Evolutionary conservation across 2,329 filamentous ascomycete genomes (phyloP), one percentile per base, ranked within the genome.

Genomic region (Colletotrichum godetiae): DNA sequence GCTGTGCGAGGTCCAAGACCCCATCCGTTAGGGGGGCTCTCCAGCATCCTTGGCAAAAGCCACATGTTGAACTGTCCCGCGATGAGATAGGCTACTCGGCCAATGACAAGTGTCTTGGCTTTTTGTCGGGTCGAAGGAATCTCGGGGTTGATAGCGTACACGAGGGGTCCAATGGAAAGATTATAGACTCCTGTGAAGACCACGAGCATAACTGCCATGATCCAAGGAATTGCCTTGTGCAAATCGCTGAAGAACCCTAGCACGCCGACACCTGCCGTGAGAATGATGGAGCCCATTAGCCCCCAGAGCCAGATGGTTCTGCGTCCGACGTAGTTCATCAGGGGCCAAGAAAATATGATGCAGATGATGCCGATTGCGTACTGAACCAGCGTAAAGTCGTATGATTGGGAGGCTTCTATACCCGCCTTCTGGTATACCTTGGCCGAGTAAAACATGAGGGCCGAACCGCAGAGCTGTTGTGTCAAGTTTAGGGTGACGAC

Each of bases 341-440:
- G 72, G 59, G 77, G 78, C 85, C 86, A 87, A 2, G 86, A 86
- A 11, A 79, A 76, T 12, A 87, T 79, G 3, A 85, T 86, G 8
- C 85, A 85, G 2, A 81, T 75, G 69, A 86, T 84, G 67, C 84
- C 86, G 46, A 88, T 81, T 5, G 52, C 69, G 60, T 76, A 76
- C 61, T 82, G 80, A 3, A 82, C 86, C 75, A 88, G 80, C 3
- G 85, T 84, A 68, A 89, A 86, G 37, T 82, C 80, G 67, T 86
- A 88, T 1, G 87, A 81, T 35, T 82, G 81, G 10, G 76, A 77
- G 15, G 81, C 76, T 5, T 75, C 75, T 29, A 89, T 78, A 7
- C 87, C 87, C 4, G 86, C 87, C 77, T 88, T 86, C 71, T 87
- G 80, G 71, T 89, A 86, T 68, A 84, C 80, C 76, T 89, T 88